A percentile compares a stretch with the other conserved stretches of the same genome.
phyloP scores from a whole-genome alignment of 2,329 filamentous ascomycete species.

The Monosporascus sp. region DNA sequence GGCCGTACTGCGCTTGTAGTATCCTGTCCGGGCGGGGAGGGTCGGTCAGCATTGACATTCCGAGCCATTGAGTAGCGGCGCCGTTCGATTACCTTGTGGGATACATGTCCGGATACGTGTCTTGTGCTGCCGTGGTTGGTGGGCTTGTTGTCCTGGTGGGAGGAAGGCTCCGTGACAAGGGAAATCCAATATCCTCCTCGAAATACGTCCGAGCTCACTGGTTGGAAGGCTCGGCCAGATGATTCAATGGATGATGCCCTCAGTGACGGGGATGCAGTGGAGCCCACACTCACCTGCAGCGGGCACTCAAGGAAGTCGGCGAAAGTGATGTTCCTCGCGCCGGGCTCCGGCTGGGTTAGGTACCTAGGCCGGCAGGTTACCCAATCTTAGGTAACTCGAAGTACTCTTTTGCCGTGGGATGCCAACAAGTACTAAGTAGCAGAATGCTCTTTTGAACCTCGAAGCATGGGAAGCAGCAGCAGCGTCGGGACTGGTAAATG shows the following conservation, averaged over 20 bases:
- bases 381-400: too few species aligned
- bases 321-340: neutral
- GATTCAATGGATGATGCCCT: too few species aligned
- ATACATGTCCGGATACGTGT: neutral
- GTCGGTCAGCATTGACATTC: neutral
- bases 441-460: too few species aligned
- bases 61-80: neutral
- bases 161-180: too few species aligned
- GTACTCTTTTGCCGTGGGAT: too few species aligned
- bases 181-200: neutral
- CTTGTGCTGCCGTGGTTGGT: neutral
- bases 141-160: neutral
- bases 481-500: too few species aligned
- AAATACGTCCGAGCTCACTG: too few species aligned
- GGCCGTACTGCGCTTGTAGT: constrained; percentile 44
- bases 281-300: neutral
- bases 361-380: too few species aligned
- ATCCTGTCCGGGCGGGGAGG: constrained; percentile 32
- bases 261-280: too few species aligned
- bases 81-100: neutral
- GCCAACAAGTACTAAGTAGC: too few species aligned
- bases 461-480: too few species aligned
- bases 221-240: too few species aligned
- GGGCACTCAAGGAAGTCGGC: neutral
- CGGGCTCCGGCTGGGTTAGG: neutral